Evolutionary conservation across 2,329 filamentous ascomycete genomes (phyloP), one percentile per base, ranked within the genome.

Genomic region (Huntiella bhutanensis): DNA sequence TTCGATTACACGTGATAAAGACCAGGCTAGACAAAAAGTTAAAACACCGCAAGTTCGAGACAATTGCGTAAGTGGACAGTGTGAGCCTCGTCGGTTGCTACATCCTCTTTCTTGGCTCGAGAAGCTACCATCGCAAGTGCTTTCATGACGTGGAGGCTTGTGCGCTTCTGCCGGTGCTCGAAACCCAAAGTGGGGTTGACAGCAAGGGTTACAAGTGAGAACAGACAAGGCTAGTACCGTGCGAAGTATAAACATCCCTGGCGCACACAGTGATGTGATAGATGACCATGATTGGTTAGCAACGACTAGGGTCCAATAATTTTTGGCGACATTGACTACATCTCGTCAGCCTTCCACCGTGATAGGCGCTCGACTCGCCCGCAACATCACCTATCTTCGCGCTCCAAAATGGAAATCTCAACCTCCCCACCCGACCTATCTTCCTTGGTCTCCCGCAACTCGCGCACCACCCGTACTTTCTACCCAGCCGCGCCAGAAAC

Each of bases 401-500:
- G 11, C 12, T 33, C 22, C 44, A 45, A 12, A 13, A 48, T 48
- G 49, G 49, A 47, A 43, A 34, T 40, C 4, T 34, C 49, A 10
- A 19, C 48, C 11, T 39, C 49, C 33, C 13, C 37, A 10, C 41
- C 51, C 16, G 41, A 49, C 32, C 47, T 52, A 1, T 34, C 49
- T 10, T 45, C 19, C 35, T 45, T 52, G 12, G 42, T 50, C n/a
- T 39, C 45, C 40, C 41, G 42, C 16, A 52, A 52, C 43, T 48
- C 49, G 28, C 47, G 45, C 35, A 41, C 43, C 22, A 47, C 41
- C 33, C 49, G 43, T 39, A 38, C 42, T 17, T 44, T 49, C 13
- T 52, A 51, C 43, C 39, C 43, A 36, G 52, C 54, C 36, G 50
- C 52, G 47, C 53, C 58, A 52, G 57, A 62, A 51, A 59, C 54